Base-by-base conservation (phyloP, 108 stramenopile species). In the Stephanodiscus minutulus region DNA sequence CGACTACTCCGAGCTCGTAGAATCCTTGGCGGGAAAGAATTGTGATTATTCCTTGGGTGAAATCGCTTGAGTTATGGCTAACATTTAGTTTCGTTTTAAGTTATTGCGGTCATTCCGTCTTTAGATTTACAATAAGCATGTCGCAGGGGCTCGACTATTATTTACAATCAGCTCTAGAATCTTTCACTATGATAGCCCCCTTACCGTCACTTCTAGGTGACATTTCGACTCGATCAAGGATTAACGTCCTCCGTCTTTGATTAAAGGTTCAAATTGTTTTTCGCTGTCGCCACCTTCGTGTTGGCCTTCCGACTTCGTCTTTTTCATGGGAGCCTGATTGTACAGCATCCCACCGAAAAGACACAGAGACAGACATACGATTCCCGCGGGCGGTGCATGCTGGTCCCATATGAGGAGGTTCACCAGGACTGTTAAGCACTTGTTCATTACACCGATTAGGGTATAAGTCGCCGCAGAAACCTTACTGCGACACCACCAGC, bases 381-480 rank as follows among this genome's bases (percentile, higher is more conserved):
- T 87, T 17, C 97, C 97, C 12, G 67, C 68, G 36, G 88, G 81
- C 10, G 82, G 50, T 8, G 97, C 95, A 72, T 98, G 97, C 53
- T 98, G 86, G 68, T 98, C 96, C 95, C 96, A 95, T 55, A 97
- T 84, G 49, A 89, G 39, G 7, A 89, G 48, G 67, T 96, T 96
- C 46, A 93, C 54, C 52, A 95, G 56, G 27, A 97, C 91, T 2
- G 95, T 97, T 50, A 96, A 77, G 55, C 94, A 91, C 70, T 96
- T 96, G 81, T 96, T 96, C 81, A 90, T 81, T 1, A 96, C 90
- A 18, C 95, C 95, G 77, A 96, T 89, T 37, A 96, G 60, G 1
- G 95, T 93, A 73, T 85, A 96, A 46, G 76, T 81, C 7, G 94
- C 89, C 17, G 94, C 94, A 7, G 87, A 88, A 9, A 96, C 90